phyloP scores from a whole-genome alignment of 208 protist species.

The Trypanosoma grayi region DNA sequence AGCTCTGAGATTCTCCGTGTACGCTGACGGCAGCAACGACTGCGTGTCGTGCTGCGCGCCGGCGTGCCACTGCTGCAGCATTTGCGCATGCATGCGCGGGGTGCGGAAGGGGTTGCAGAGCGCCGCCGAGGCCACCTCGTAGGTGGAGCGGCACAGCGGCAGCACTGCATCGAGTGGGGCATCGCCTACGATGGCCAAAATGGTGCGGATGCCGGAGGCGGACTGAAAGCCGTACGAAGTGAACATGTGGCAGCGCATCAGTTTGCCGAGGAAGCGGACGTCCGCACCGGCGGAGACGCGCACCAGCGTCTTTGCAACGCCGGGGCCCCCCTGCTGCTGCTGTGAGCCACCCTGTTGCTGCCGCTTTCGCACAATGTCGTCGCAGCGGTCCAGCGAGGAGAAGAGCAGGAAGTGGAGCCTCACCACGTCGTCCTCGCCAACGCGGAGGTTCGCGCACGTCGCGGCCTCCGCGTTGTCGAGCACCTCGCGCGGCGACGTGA shows the following conservation, averaged over 20 bases:
- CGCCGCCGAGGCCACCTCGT: slow-evolving; percentile 63
- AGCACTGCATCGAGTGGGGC: slow-evolving; percentile 72
- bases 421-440: slow-evolving; percentile 69
- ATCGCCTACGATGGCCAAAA: slow-evolving; percentile 71
- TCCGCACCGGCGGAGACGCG: slow-evolving; percentile 47
- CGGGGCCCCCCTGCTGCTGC: not conserved
- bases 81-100: slow-evolving; percentile 38
- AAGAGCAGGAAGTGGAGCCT: slow-evolving; percentile 79
- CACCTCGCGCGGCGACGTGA: slow-evolving; percentile 52
- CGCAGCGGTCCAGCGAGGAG: slow-evolving; percentile 70
- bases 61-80: slow-evolving; percentile 25
- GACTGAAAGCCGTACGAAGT: slow-evolving; percentile 77
- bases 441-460: slow-evolving; percentile 65
- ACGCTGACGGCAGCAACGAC: not conserved
- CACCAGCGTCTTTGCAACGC: not conserved
- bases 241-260: slow-evolving; percentile 60
- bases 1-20: slow-evolving; percentile 4
- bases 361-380: slow-evolving; percentile 41
- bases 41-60: not conserved
- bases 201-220: slow-evolving; percentile 60
- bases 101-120: slow-evolving; percentile 82
- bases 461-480: slow-evolving; percentile 44
- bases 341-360: not conserved
- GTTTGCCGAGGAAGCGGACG: slow-evolving; percentile 64
- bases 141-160: slow-evolving; percentile 75